Conservation (phyloP, 306 rosid genomes). For the Gleditsia sinensis region DNA sequence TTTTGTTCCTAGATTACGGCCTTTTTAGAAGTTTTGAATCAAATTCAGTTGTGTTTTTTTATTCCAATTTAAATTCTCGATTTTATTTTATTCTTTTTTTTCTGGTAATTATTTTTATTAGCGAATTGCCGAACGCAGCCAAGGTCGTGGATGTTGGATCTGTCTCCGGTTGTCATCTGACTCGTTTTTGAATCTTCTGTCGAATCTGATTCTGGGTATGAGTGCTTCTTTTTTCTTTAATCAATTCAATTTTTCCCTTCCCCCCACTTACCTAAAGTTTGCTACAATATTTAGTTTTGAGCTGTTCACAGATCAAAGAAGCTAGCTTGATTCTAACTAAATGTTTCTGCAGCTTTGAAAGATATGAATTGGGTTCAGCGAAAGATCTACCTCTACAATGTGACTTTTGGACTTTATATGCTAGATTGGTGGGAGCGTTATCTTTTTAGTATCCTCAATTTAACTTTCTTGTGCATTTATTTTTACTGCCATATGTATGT, state of each 20-base stretch:
- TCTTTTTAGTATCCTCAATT: constrained; percentile 80
- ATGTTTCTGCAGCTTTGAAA: constrained; percentile 33
- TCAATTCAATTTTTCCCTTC: too few relatives aligned
- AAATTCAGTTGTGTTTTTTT: background rate
- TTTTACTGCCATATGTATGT: constrained; percentile 11
- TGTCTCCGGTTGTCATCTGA: background rate
- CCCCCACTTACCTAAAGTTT: too few relatives aligned
- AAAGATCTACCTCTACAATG: constrained; percentile 86
- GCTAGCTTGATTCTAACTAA: background rate
- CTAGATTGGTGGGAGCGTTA: constrained; percentile 97
- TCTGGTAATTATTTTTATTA: background rate
- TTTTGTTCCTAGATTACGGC: background rate
- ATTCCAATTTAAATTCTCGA: background rate
- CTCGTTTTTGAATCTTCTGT: background rate
- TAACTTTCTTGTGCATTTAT: background rate
- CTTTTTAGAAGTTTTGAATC: background rate
- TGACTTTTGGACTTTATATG: constrained; percentile 95
- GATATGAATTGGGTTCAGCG: constrained; percentile 92
- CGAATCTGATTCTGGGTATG: background rate
- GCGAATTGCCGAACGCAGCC: background rate
- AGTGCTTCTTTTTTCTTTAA: too few relatives aligned
- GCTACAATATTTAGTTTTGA: background rate
- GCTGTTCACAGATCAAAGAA: background rate
- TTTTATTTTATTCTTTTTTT: background rate
- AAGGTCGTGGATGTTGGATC: constrained; percentile 17